Percentiles rank a stretch among this genome's conserved stretches.
Conservation (phyloP, 164 flowering plant species). For the Tetracentron sinense region DNA sequence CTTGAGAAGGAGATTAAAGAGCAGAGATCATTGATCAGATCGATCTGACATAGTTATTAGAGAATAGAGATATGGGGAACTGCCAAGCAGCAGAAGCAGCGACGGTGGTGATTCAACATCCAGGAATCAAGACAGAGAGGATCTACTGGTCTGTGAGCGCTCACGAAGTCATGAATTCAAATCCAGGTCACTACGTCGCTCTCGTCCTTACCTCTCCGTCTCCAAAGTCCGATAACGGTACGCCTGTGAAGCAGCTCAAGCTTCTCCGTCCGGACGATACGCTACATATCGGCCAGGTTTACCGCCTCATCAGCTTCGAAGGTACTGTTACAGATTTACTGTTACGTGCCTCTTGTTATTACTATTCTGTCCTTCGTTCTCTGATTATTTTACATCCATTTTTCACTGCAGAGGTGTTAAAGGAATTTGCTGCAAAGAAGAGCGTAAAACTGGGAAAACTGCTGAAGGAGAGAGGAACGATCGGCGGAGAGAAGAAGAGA, state of each 20-base stretch:
- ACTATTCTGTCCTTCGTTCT: neutral
- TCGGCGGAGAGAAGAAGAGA: slow-evolving; percentile 19
- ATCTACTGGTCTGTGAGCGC: slow-evolving; percentile 60
- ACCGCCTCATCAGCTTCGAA: slow-evolving; percentile 73
- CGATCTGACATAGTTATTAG: neutral
- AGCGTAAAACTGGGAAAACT: slow-evolving; percentile 56
- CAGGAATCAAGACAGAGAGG: slow-evolving; percentile 46
- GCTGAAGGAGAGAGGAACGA: slow-evolving; percentile 35
- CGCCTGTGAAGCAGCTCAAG: slow-evolving; percentile 55
- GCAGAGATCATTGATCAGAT: neutral
- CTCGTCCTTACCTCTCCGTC: slow-evolving; percentile 33
- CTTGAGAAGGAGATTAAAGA: neutral
- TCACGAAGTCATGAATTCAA: slow-evolving; percentile 50
- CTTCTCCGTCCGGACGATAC: slow-evolving; percentile 72
- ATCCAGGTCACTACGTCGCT: slow-evolving; percentile 79
- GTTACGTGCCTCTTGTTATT: neutral
- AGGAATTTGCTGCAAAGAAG: slow-evolving; percentile 66
- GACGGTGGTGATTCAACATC: slow-evolving; percentile 59
- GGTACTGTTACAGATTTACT: slow-evolving; percentile 35
- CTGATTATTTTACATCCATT: no score
- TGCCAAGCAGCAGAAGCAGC: slow-evolving; percentile 80
- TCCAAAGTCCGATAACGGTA: slow-evolving; percentile 26
- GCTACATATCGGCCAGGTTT: slow-evolving; percentile 63
- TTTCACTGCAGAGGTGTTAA: slow-evolving; percentile 69
- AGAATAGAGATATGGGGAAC: slow-evolving; percentile 65